Evolutionary conservation across 2,329 filamentous ascomycete species (phyloP).

Genomic region (Aspergillus phoenicis): DNA sequence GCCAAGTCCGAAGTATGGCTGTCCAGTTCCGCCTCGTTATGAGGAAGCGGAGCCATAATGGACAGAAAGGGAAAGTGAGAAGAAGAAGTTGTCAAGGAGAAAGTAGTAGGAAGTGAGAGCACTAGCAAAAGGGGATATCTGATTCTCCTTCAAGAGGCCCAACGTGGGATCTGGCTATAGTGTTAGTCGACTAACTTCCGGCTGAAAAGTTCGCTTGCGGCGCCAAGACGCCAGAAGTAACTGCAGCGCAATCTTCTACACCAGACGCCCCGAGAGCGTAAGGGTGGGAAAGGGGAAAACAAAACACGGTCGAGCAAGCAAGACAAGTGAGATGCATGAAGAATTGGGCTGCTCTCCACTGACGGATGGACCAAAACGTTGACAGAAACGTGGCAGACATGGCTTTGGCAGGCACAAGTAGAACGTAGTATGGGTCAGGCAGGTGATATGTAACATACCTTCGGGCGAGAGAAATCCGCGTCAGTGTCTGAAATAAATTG

Average conservation of each 20-base stretch:
- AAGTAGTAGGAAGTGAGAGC: not conserved
- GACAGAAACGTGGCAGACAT: conserved; percentile 19
- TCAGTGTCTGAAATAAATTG: conserved; percentile 14
- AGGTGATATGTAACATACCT: conserved; percentile 30
- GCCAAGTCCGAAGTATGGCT: conserved; percentile 41
- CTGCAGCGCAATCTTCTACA: conserved; percentile 19
- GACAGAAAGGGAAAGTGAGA: conserved; percentile 9
- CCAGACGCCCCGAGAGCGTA: conserved; percentile 9
- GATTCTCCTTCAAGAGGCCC: conserved; percentile 11
- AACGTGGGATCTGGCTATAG: conserved; percentile 27
- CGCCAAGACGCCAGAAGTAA: conserved; percentile 37
- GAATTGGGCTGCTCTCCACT: not conserved
- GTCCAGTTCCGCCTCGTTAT: conserved; percentile 38
- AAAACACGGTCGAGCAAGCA: conserved; percentile 3
- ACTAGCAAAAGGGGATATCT: not conserved
- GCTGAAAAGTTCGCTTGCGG: conserved; percentile 37
- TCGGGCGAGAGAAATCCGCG: conserved; percentile 16
- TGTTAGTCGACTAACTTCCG: conserved; percentile 29
- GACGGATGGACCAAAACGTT: not conserved
- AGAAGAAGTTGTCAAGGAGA: conserved; percentile 10
- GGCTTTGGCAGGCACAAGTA: conserved; percentile 25
- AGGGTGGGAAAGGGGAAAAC: conserved; percentile 4
- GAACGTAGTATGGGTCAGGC: conserved; percentile 18
- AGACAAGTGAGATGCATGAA: not conserved
- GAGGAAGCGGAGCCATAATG: conserved; percentile 38